These are phyloP conservation scores for Podospora pseudoanserina DNA, from an alignment of 495 filamentous ascomycete species.

Conservation along the genomic window DNA sequence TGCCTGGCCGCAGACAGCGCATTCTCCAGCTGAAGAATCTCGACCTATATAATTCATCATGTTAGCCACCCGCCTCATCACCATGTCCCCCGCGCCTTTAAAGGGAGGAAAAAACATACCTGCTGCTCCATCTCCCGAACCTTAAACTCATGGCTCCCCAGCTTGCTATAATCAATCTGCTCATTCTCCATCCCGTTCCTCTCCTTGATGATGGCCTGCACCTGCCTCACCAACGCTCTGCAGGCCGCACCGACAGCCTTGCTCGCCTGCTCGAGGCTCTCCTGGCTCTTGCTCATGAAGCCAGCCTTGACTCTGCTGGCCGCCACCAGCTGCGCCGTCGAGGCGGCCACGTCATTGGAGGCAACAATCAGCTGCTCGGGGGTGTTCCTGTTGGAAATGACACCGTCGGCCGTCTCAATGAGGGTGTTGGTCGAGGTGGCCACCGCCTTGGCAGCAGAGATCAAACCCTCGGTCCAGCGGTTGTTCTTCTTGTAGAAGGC, in stretches of 20 bases:
- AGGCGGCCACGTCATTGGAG: constrained; percentile 92
- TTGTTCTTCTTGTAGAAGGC: constrained; percentile 99
- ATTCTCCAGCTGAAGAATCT: constrained; percentile 96
- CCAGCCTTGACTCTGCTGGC: constrained; percentile 94
- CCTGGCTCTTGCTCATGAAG: constrained; percentile 95
- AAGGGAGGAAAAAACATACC: constrained; percentile 54
- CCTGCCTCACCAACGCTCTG: constrained; percentile 81
- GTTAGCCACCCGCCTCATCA: constrained; percentile 3
- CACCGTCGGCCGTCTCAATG: constrained; percentile 96
- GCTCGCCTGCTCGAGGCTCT: constrained; percentile 82
- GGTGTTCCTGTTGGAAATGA: constrained; percentile 84
- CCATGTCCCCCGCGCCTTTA: background rate
- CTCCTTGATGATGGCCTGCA: constrained; percentile 88
- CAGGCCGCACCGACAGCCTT: constrained; percentile 91
- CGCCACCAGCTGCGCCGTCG: constrained; percentile 93
- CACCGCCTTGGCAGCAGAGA: constrained; percentile 95
- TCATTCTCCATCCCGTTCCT: constrained; percentile 73
- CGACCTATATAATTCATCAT: constrained; percentile 60
- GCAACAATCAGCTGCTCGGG: constrained; percentile 97
- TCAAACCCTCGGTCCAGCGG: constrained; percentile 95
- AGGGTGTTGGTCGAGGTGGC: constrained; percentile 86
- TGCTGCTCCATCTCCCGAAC: constrained; percentile 99
- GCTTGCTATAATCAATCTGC: constrained; percentile 77
- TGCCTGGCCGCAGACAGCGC: constrained; percentile 72
- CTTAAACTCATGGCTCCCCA: constrained; percentile 95